Base-by-base conservation (phyloP, 768 basidiomycete genomes). In the Postia placenta region DNA sequence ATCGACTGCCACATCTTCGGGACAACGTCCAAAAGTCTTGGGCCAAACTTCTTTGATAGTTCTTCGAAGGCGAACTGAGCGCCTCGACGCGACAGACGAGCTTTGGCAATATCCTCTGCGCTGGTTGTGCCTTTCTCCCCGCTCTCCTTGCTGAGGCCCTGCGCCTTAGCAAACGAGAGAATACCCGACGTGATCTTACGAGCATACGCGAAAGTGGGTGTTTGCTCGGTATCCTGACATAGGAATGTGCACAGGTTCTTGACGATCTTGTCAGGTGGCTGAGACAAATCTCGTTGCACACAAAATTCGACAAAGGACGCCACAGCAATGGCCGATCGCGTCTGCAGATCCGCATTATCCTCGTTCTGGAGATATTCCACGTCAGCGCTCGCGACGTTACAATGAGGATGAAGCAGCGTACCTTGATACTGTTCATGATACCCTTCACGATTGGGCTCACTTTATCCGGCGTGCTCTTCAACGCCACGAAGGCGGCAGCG, bases 401-500 rank as follows among this genome's bases (percentile, higher is more conserved):
- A n/a, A 35, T 11, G 3, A 22, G 19, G n/a, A 25, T 7, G 11
- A 36, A 20, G 24, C n/a, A 27, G 49, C 78, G 37, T 45, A 91
- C 94, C 81, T 96, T 98, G 72, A 98, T 85, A 20, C 93, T 91
- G 49, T 92, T 95, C 88, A 97, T 98, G 48, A 98, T 84, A 20
- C 90, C 92, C 64, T 94, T 93, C 38, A 99, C 92, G 42, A 99
- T 83, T 0, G 96, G 94, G 57, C 91, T 95, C 53, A 98, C 84
- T 69, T 96, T 97, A 52, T 92, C 82, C 0, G 96, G 95, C 11
- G 91, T 82, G 27, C 81, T 81, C 61, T 79, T 76, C 55, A 97
- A 81, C 6, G 92, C 86, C 11, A 99, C 85, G 55, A 93, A 86
- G 0, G 94, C 92, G 1, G 90, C 86, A 6, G 94, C 92, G 59